Conservation (phyloP, 2,329 filamentous ascomycete genomes). For the Xylaria sp. region DNA sequence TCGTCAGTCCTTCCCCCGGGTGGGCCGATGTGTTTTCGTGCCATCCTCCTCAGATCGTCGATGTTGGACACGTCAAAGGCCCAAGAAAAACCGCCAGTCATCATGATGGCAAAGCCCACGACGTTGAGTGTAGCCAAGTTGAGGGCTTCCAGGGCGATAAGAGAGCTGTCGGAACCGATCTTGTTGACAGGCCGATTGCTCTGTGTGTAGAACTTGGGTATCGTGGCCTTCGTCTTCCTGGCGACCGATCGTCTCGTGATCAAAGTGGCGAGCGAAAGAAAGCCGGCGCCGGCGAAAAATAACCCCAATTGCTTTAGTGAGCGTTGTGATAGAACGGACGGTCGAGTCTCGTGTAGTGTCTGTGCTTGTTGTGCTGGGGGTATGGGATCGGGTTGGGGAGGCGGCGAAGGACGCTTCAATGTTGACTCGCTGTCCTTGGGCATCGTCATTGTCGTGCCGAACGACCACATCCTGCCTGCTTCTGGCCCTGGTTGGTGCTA, state of each 20-base stretch:
- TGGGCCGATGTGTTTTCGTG: conserved; percentile 55
- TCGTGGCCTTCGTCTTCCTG: conserved; percentile 67
- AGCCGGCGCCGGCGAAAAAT: conserved; percentile 78
- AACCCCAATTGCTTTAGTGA: conserved; percentile 72
- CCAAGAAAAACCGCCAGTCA: conserved; percentile 77
- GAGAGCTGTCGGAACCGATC: conserved; percentile 66
- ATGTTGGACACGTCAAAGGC: conserved; percentile 78
- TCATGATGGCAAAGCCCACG: conserved; percentile 77
- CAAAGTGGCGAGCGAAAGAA: conserved; percentile 76
- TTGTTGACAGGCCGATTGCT: conserved; percentile 59
- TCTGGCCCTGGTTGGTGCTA: not conserved
- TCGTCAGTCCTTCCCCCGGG: conserved; percentile 52
- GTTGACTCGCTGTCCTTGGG: conserved; percentile 45
- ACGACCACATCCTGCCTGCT: conserved; percentile 47
- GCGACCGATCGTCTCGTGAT: conserved; percentile 77
- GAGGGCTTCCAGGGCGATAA: conserved; percentile 84
- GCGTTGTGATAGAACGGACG: conserved; percentile 56
- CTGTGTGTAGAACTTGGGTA: conserved; percentile 77
- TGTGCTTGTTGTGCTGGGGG: conserved; percentile 28
- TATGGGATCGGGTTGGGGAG: conserved; percentile 17
- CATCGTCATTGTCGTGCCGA: conserved; percentile 50
- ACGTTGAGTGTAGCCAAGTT: conserved; percentile 90
- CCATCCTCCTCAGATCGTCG: conserved; percentile 68
- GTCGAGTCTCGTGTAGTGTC: conserved; percentile 30
- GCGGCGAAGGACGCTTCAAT: conserved; percentile 8